A percentile compares a stretch with the other conserved stretches of the same genome.
These are phyloP conservation scores for Dactylonectria macrodidyma DNA, from an alignment of 2,329 filamentous ascomycete genomes.

Conservation along the genomic window DNA sequence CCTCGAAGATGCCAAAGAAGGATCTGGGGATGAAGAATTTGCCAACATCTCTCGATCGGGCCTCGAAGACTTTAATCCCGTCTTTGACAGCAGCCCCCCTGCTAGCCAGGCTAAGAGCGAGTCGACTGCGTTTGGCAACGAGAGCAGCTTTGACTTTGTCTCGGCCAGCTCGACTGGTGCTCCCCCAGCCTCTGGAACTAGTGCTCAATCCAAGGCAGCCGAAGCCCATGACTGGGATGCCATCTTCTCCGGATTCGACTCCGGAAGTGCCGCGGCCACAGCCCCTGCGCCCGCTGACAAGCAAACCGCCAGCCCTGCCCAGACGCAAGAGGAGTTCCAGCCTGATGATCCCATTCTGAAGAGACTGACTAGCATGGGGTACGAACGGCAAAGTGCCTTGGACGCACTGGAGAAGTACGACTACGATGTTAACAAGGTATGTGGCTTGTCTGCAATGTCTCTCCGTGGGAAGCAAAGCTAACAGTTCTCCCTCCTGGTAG, in stretches of 20 bases:
- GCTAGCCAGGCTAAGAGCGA: slow-evolving; percentile 69
- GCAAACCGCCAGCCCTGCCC: slow-evolving; percentile 31
- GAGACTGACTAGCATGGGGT: slow-evolving; percentile 92
- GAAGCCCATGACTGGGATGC: slow-evolving; percentile 92
- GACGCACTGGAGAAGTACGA: slow-evolving; percentile 92
- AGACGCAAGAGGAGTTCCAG: slow-evolving; percentile 62
- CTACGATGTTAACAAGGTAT: slow-evolving; percentile 95
- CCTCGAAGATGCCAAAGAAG: slow-evolving; percentile 87
- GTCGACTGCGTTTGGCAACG: slow-evolving; percentile 65
- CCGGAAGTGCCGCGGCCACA: slow-evolving; percentile 56
- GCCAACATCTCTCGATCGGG: slow-evolving; percentile 79
- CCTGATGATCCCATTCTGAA: slow-evolving; percentile 88
- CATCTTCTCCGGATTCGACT: slow-evolving; percentile 87
- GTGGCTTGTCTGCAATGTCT: slow-evolving; percentile 44
- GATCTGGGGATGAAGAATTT: slow-evolving; percentile 84
- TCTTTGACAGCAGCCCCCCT: slow-evolving; percentile 81
- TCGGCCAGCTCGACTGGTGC: slow-evolving; percentile 54
- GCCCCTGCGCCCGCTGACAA: slow-evolving; percentile 40
- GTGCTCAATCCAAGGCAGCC: slow-evolving; percentile 55
- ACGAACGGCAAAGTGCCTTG: slow-evolving; percentile 80
- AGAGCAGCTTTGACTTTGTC: slow-evolving; percentile 74
- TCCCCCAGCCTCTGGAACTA: slow-evolving; percentile 56
- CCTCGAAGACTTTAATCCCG: slow-evolving; percentile 84
- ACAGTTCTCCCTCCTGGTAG: slow-evolving; percentile 46
- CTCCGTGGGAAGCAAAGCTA: slow-evolving; percentile 26